Base-by-base conservation (phyloP, 805 yeast genomes). In the Torulaspora indica region DNA sequence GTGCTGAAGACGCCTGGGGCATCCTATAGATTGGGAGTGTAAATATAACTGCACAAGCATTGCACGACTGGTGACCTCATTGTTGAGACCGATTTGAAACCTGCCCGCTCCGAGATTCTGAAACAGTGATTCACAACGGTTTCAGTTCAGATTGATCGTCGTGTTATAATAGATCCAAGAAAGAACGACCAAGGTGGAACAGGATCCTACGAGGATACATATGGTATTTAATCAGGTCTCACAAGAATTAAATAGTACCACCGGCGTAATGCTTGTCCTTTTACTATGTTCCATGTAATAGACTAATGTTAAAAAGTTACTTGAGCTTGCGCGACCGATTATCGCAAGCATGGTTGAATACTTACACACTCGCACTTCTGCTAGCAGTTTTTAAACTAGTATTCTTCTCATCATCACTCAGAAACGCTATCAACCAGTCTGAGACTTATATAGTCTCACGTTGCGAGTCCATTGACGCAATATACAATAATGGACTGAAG, bases 1-100 rank as follows among this genome's bases (percentile, higher is more conserved):
- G 98, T 39, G 88, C 96, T 61, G 98, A 93, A 71, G 98, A 93
- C 68, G 95, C 95, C 22, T 93, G 98, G 98, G 82, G 80, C 36
- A 90, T 93, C 58, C 57, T 63, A 45, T 65, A 60, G 45, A 37
- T 42, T 25, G 30, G 13, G 31, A 37, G 14, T 39, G 46, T 46
- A 48, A 42, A 28, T 48, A 46, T 34, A 10, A 4, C 18, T 15
- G 18, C 17, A 15, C 29, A 38, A 28, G 31, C 14, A 29, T 7
- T 31, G 31, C 40, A 28, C 34, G 34, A 31, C 22, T 12, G 8
- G 8, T 14, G 20, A 8, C 8, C 8, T 12, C 22, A 5, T 10
- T 15, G 17, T 18, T 31, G 22, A 38, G 28, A 10, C 23, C 18
- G 17, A 20, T n/a, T 28, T 18, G 28, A 18, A 9, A 8, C 22